Percentiles rank a stretch among this genome's conserved stretches.
Conservation (phyloP, 2,329 filamentous ascomycete species). For the Oidium heveae region DNA sequence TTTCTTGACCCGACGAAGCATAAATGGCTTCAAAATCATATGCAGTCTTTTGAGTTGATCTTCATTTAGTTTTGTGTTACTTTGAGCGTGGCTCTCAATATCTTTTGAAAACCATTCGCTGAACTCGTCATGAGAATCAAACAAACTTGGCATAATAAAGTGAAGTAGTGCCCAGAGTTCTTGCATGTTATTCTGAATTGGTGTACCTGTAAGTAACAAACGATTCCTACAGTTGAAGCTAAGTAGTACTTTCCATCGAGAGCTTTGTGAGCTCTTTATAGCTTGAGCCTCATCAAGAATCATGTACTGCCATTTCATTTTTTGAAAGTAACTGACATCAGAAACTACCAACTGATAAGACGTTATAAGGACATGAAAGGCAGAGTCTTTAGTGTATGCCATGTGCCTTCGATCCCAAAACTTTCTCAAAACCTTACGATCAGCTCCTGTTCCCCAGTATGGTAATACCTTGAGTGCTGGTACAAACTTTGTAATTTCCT, state of each 20-base stretch:
- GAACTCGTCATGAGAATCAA: constrained; percentile 82
- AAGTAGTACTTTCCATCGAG: constrained; percentile 84
- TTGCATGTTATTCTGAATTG: constrained; percentile 99
- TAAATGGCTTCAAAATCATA: constrained; percentile 98
- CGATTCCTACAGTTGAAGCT: constrained; percentile 91
- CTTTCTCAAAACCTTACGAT: constrained; percentile 87
- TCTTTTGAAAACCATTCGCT: constrained; percentile 89
- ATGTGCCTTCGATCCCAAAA: constrained; percentile 98
- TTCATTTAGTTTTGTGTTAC: constrained; percentile 98
- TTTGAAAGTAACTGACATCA: constrained; percentile 93
- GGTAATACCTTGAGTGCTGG: constrained; percentile 84
- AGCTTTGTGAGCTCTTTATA: constrained; percentile 94
- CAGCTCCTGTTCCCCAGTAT: constrained; percentile 88
- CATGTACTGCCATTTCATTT: constrained; percentile 99
- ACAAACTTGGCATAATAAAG: constrained; percentile 99
- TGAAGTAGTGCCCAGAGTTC: constrained; percentile 92
- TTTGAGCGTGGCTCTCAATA: constrained; percentile 94
- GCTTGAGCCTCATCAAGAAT: constrained; percentile 96
- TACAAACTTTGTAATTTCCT: constrained; percentile 89
- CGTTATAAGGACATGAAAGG: constrained; percentile 88
- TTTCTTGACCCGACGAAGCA: constrained; percentile 98
- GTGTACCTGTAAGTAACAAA: constrained; percentile 79
- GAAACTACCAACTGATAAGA: constrained; percentile 95
- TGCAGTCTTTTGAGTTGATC: constrained; percentile 90
- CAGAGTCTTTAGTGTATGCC: constrained; percentile 77